These are phyloP conservation scores for Silene noctiflora DNA, from an alignment of 179 eudicot genomes.

Conservation along the genomic window DNA sequence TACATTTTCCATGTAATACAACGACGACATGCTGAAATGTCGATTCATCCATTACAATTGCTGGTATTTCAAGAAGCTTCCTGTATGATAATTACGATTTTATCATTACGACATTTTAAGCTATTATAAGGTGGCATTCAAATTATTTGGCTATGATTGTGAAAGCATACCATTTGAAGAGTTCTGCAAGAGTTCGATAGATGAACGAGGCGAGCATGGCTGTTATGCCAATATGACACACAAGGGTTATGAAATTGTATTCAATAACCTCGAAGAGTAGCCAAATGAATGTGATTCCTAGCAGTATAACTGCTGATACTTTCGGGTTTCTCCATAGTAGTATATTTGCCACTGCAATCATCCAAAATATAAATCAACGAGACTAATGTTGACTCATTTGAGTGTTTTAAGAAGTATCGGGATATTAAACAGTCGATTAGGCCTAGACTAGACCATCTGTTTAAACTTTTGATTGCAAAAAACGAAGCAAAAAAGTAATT, in stretches of 20 bases:
- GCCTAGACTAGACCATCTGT: too few relatives aligned
- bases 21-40: constrained; percentile 28
- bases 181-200: constrained; percentile 43
- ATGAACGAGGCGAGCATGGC: constrained; percentile 50
- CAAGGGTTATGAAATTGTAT: constrained; percentile 45
- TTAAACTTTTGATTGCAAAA: not conserved
- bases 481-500: not conserved
- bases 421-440: not conserved
- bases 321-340: constrained; percentile 54
- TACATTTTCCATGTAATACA: constrained; percentile 23
- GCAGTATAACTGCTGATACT: constrained; percentile 34
- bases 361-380: not conserved
- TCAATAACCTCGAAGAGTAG: constrained; percentile 49
- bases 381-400: not conserved
- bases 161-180: constrained; percentile 44
- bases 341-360: constrained; percentile 51
- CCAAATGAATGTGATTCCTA: constrained; percentile 43
- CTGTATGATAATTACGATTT: constrained; percentile 21
- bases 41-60: constrained; percentile 31
- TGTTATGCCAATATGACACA: constrained; percentile 50
- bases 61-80: constrained; percentile 37
- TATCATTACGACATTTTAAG: not conserved
- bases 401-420: not conserved
- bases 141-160: not conserved
- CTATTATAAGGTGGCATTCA: not conserved